Base-by-base conservation (phyloP, 345 rosid genomes). In the Pistacia atlantica region DNA sequence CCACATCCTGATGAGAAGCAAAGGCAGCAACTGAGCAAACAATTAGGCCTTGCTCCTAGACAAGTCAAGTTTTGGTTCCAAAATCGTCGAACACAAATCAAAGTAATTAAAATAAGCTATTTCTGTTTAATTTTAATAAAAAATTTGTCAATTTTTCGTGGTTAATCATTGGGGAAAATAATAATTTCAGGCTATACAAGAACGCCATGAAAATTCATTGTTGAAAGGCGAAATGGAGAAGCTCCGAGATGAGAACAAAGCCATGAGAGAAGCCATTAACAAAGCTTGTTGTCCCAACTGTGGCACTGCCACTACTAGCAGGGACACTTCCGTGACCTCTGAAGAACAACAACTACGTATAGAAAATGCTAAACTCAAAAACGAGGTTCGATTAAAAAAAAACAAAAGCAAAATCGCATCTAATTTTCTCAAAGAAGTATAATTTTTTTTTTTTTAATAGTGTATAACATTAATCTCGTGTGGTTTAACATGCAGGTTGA, bases 11-110 rank as follows among this genome's bases (percentile, higher is more conserved):
- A 94, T 81, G 99, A 96, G 88, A 96, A 93, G 78, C 99, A 96
- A 78, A 90, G 99, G 83, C 98, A 96, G 62, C 97, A 93, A 61
- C 76, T 96, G 71, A 94, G 99, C 84, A 96, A 90, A 82, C 97
- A 92, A 80, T 77, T 96, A 69, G 99, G 99, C 13, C 92, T 96
- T 51, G 97, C 97, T 77, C 98, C 97, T 6, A 85, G 97, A 56
- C 99, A 96, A 83, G 98, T 96, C 84, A 96, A 96, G 87, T 96
- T 96, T 86, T 96, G 99, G 99, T 96, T 96, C 75, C 99, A 96
- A 83, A 96, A 96, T 83, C 97, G 99, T 46, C 89, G 99, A 37
- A 96, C 99, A 45, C 99, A 96, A 80, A 89, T 96, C 80, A 94
- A 96, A 95, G 98, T 92, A 80, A 4, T 1, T 31, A 25, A 4